Evolutionary conservation across 2,329 filamentous ascomycete genomes (phyloP).

Genomic region (Colletotrichum orchidophilum): DNA sequence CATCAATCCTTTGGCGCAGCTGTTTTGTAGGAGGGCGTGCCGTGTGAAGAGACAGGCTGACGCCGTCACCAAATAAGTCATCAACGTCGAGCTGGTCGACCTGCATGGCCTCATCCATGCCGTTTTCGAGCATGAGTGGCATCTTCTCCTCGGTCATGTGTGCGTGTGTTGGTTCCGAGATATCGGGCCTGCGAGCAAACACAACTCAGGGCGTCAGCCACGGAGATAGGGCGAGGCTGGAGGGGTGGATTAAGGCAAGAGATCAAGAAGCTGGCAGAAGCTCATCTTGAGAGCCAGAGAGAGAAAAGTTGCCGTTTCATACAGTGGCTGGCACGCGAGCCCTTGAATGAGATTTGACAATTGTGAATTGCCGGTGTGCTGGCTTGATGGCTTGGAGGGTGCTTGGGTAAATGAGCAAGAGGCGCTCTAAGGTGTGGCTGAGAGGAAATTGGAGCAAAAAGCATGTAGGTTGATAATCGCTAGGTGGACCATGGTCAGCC

Average conservation of each 20-base stretch:
- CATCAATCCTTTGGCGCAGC: slow-evolving; percentile 78
- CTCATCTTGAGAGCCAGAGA: slow-evolving; percentile 10
- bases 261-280: not conserved
- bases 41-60: slow-evolving; percentile 64
- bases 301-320: not conserved
- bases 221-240: slow-evolving; percentile 3
- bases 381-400: slow-evolving; percentile 7
- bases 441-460: not conserved
- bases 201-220: slow-evolving; percentile 2
- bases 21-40: slow-evolving; percentile 68
- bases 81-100: slow-evolving; percentile 70
- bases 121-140: slow-evolving; percentile 64
- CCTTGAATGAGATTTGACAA: not conserved
- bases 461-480: slow-evolving; percentile 5
- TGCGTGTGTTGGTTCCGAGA: not conserved
- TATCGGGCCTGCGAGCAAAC: not conserved
- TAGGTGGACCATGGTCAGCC: slow-evolving; percentile 16
- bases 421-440: slow-evolving; percentile 10
- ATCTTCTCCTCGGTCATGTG: slow-evolving; percentile 50
- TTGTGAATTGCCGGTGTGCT: slow-evolving; percentile 1
- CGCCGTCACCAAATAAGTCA: slow-evolving; percentile 80
- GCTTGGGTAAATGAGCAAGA: not conserved
- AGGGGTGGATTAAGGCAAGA: slow-evolving; percentile 8
- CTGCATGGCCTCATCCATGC: slow-evolving; percentile 55
- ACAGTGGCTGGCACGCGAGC: not conserved